These are phyloP conservation scores for Chlorella sorokiniana DNA, from an alignment of 139 green algal genomes.

Conservation along the genomic window DNA sequence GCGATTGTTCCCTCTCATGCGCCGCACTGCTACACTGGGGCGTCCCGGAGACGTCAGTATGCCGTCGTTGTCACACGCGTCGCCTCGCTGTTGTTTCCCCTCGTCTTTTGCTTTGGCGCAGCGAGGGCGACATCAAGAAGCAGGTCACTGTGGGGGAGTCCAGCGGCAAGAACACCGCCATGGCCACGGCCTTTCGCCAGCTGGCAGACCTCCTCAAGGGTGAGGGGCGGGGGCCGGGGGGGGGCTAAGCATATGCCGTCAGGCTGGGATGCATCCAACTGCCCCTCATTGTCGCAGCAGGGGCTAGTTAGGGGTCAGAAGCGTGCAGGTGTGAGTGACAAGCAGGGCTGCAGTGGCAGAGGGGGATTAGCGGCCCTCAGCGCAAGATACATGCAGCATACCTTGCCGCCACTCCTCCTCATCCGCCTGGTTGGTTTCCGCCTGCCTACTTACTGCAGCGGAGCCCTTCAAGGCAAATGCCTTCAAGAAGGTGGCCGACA, in stretches of 20 bases:
- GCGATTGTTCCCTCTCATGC: neutral
- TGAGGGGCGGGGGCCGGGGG: neutral
- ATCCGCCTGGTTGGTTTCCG: too few relatives aligned
- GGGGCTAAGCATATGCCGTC: neutral
- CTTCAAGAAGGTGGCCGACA: slow-evolving; percentile 3
- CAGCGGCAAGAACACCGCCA: neutral
- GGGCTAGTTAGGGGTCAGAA: too few relatives aligned
- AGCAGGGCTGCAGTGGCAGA: too few relatives aligned
- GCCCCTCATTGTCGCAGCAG: too few relatives aligned
- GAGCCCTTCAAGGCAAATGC: slow-evolving; percentile 29
- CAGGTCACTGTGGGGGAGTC: neutral
- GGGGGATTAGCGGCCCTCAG: too few relatives aligned
- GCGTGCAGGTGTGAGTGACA: too few relatives aligned
- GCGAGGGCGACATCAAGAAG: neutral
- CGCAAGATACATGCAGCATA: too few relatives aligned
- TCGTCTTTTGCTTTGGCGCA: neutral
- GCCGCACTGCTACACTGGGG: neutral
- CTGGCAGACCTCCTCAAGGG: slow-evolving; percentile 13
- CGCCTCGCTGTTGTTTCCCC: neutral
- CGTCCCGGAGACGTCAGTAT: neutral
- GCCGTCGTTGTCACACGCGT: neutral
- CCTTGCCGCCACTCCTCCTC: too few relatives aligned
- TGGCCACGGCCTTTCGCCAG: slow-evolving; percentile 27
- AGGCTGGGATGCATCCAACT: too few relatives aligned
- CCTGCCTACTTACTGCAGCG: neutral